Evolutionary conservation across 768 basidiomycete species (phyloP), one percentile per base, ranked within the genome.

Genomic region (Boletus reticuloceps): DNA sequence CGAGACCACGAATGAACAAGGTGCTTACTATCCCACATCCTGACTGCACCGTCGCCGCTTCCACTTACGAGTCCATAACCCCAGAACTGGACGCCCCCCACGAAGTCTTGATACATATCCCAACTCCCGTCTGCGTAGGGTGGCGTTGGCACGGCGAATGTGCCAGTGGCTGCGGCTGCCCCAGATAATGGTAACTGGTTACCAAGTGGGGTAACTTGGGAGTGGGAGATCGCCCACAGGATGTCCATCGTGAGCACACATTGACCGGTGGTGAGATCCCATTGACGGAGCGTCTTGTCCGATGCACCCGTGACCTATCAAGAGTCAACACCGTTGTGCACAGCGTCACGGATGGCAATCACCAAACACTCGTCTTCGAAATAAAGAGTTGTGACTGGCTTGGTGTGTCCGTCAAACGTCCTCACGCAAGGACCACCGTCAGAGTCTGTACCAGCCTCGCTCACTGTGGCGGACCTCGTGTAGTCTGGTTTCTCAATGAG

Each of bases 241-340:
- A 99, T 97, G 72, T 99, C 97, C 97, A 99, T 99, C 22, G 96
- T 96, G 78, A 97, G 88, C 44, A 98, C 88, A 72, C 97, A 99
- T 77, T 98, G 97, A 8, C 96, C 97, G 0, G 97, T 98, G 19
- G 82, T 84, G 51, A 98, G 82, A 68, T 98, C 97, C 97, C 97
- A 99, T 69, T 98, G 96, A 4, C 97, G 91, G 51, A 99, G 80
- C 0, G 97, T 99, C 74, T 98, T 98, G 75, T 99, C 97, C 5
- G 92, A 94, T 6, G 97, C 96, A 34, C 97, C 97, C 9, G 95
- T 98, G 13, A 98, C 92, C 94, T 95, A 53, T 55, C 50, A n/a
- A 49, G 56, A 51, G 47, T 64, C 32, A 69, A 66, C 50, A 63
- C 50, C 9, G 55, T 38, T 29, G 16, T 17, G 14, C 12, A 52